These are phyloP conservation scores for Vigna radiata DNA, from an alignment of 306 rosid species.

Conservation along the genomic window DNA sequence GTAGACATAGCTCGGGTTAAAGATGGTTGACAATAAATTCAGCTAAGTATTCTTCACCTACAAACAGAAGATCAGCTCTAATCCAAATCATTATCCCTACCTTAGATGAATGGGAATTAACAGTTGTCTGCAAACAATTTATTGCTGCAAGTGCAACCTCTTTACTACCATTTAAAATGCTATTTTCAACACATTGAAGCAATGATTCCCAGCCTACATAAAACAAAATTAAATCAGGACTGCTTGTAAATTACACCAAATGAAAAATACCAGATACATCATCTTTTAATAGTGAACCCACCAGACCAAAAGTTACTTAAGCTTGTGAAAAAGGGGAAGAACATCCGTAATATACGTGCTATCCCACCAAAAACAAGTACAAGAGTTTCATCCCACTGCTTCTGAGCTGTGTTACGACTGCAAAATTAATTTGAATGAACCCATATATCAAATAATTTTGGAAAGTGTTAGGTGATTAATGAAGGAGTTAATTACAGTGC, in stretches of 20 bases:
- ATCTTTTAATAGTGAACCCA: slow-evolving; percentile 51
- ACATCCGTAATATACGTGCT: slow-evolving; percentile 85
- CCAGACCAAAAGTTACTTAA: slow-evolving; percentile 90
- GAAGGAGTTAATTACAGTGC: slow-evolving; percentile 13
- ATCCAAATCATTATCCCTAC: slow-evolving; percentile 50
- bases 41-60: slow-evolving; percentile 32
- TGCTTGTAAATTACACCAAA: slow-evolving; percentile 33
- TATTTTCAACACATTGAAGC: slow-evolving; percentile 84
- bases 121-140: slow-evolving; percentile 85
- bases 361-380: slow-evolving; percentile 93
- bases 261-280: slow-evolving; percentile 40
- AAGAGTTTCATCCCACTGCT: slow-evolving; percentile 99
- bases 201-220: slow-evolving; percentile 92
- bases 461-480: slow-evolving; percentile 29
- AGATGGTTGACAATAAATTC: slow-evolving; percentile 26
- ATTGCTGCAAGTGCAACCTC: slow-evolving; percentile 98
- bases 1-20: slow-evolving; percentile 31
- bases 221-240: slow-evolving; percentile 41
- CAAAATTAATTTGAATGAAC: slow-evolving; percentile 51
- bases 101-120: slow-evolving; percentile 88
- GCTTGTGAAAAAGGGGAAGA: slow-evolving; percentile 86
- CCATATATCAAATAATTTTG: slow-evolving; percentile 9
- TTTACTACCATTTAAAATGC: slow-evolving; percentile 83
- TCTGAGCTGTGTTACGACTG: slow-evolving; percentile 99
- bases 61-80: slow-evolving; percentile 37